Conservation (phyloP, 1,284 basidiomycete species). For the Trametes hirsuta region DNA sequence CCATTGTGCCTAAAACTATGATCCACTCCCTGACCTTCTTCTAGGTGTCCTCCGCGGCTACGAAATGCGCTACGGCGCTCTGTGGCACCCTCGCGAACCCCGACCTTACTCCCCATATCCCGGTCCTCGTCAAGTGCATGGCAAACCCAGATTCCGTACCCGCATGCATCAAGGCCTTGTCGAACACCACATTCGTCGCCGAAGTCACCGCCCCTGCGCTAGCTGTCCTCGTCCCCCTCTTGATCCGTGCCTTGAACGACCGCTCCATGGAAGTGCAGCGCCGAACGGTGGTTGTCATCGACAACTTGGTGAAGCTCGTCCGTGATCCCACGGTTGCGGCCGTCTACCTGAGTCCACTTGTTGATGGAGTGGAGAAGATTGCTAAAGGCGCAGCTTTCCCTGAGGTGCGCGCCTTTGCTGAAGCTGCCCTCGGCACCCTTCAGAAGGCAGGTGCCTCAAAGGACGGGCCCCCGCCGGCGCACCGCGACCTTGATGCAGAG, state of each 20-base stretch:
- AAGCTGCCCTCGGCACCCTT: conserved; percentile 78
- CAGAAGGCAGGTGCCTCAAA: conserved; percentile 82
- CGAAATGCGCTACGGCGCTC: conserved; percentile 92
- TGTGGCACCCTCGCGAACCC: conserved; percentile 94
- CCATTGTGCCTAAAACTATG: conserved; percentile 6
- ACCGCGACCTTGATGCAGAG: conserved; percentile 70
- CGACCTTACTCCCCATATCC: conserved; percentile 91
- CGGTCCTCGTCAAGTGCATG: conserved; percentile 95
- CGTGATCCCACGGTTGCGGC: conserved; percentile 92
- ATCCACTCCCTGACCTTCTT: not conserved
- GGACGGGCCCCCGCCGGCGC: conserved; percentile 62
- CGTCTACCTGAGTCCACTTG: conserved; percentile 85
- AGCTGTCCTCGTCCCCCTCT: conserved; percentile 93
- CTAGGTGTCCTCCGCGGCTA: conserved; percentile 86
- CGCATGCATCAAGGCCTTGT: conserved; percentile 94
- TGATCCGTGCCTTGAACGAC: conserved; percentile 93
- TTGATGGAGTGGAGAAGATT: conserved; percentile 92
- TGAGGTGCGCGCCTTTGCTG: conserved; percentile 92
- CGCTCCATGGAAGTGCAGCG: conserved; percentile 95
- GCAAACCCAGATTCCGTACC: conserved; percentile 86
- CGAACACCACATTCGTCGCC: conserved; percentile 94
- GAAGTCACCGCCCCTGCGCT: conserved; percentile 97
- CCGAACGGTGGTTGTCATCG: conserved; percentile 88
- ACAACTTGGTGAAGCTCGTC: conserved; percentile 98
- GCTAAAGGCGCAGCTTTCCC: conserved; percentile 94